Evolutionary conservation across 2,329 filamentous ascomycete species (phyloP).

Genomic region (Apiospora sp.): DNA sequence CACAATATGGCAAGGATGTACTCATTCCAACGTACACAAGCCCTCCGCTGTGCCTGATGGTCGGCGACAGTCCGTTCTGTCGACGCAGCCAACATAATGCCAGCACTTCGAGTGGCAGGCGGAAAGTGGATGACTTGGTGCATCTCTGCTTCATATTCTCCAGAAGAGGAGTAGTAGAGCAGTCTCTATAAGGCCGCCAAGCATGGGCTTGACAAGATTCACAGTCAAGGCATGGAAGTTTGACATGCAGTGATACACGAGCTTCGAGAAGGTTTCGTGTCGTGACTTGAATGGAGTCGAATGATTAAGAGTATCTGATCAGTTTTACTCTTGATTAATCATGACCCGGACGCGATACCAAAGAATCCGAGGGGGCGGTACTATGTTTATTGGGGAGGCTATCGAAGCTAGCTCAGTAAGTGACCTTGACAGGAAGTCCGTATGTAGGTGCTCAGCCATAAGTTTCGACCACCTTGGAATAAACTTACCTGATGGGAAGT

Average conservation of each 20-base stretch:
- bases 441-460: neutral
- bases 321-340: constrained; percentile 8
- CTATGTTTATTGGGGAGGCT: neutral
- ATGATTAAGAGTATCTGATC: no score
- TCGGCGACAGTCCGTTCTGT: neutral
- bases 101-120: neutral
- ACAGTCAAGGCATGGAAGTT: neutral
- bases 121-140: neutral
- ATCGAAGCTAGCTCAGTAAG: constrained; percentile 1
- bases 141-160: neutral
- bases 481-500: neutral
- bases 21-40: neutral
- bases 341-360: neutral
- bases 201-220: neutral
- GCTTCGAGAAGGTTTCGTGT: neutral
- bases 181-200: neutral
- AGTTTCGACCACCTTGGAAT: neutral
- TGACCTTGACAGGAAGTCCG: neutral
- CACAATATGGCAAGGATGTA: neutral
- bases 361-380: neutral
- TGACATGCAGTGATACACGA: neutral
- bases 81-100: neutral
- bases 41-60: neutral
- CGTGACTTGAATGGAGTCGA: neutral
- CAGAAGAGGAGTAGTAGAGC: neutral